Evolutionary conservation across 2,329 filamentous ascomycete species (phyloP), one percentile per base, ranked within the genome.

Genomic region (Trichoderma guizhouense): DNA sequence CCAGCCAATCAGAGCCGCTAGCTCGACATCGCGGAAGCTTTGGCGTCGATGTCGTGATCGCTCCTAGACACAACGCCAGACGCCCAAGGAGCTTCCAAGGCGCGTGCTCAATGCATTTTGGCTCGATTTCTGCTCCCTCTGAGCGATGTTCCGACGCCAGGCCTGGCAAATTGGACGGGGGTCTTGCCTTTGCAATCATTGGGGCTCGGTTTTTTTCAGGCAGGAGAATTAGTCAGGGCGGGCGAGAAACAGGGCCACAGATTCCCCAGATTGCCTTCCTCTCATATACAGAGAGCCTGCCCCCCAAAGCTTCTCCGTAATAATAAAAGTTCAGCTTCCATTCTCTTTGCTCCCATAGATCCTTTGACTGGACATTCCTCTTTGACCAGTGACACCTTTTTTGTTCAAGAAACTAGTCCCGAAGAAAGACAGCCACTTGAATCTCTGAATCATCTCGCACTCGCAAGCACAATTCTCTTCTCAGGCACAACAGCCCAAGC

Each of bases 31-130:
- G 82, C 83, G 83, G 84, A 83, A 83, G 84, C 79, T 74, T 81
- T 86, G 85, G 84, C 83, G 83, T 82, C 80, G 84, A 86, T 86
- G 84, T 85, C 84, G 84, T 85, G 84, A 85, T 86, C 81, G 79
- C 76, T 81, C 79, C 78, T 78, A 78, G 77, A 79, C 77, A 73
- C 76, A 77, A 76, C 77, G 71, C 75, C 73, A 71, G 70, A 77
- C 74, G 75, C 36, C 73, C 66, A 74, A 75, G 75, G 75, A 74
- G 77, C 73, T 76, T 78, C 71, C 76, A 76, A 75, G 76, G 77
- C 80, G 77, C 82, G 81, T 78, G 79, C 81, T 80, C 81, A 79
- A 81, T 81, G 61, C 60, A 32, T 57, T 57, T 57, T 66, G 63
- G 68, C 62, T 58, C 18, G n/a, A 32, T 26, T 61, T 21, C 24